These are phyloP conservation scores for Dorcoceras hygrometricum DNA, from an alignment of 257 asterid species.

Conservation along the genomic window DNA sequence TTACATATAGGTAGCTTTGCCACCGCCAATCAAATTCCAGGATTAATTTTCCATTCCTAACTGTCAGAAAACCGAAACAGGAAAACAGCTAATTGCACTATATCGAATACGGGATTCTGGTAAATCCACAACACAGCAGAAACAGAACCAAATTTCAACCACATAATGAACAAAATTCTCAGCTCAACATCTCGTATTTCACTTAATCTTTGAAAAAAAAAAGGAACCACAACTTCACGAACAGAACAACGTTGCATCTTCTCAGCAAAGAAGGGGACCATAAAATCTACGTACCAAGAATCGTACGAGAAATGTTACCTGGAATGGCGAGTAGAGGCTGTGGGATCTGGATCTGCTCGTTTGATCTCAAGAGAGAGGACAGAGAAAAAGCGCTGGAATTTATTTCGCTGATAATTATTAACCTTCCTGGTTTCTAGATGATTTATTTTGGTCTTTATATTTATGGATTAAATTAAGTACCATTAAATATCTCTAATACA, in stretches of 20 bases:
- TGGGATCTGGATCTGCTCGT: constrained; percentile 59
- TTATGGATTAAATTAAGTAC: too few species aligned
- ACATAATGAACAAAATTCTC: not conserved
- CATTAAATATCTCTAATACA: too few species aligned
- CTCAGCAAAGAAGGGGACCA: not conserved
- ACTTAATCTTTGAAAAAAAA: not conserved
- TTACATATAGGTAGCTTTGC: not conserved
- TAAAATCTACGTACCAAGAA: not conserved
- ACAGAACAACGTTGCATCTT: not conserved
- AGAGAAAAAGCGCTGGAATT: not conserved
- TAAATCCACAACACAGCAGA: not conserved
- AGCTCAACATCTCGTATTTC: not conserved
- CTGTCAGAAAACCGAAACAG: not conserved
- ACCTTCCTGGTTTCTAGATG: too few species aligned
- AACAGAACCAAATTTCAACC: not conserved
- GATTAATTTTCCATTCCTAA: not conserved
- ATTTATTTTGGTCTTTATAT: too few species aligned
- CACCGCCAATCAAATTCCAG: not conserved
- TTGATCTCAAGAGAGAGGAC: not conserved
- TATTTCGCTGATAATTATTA: not conserved
- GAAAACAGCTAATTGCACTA: not conserved
- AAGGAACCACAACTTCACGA: not conserved
- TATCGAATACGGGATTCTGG: not conserved
- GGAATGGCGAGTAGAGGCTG: constrained; percentile 22
- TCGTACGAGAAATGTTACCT: constrained; percentile 23